phyloP scores from a whole-genome alignment of 2,329 filamentous ascomycete genomes.

The Ophiostoma australiae region DNA sequence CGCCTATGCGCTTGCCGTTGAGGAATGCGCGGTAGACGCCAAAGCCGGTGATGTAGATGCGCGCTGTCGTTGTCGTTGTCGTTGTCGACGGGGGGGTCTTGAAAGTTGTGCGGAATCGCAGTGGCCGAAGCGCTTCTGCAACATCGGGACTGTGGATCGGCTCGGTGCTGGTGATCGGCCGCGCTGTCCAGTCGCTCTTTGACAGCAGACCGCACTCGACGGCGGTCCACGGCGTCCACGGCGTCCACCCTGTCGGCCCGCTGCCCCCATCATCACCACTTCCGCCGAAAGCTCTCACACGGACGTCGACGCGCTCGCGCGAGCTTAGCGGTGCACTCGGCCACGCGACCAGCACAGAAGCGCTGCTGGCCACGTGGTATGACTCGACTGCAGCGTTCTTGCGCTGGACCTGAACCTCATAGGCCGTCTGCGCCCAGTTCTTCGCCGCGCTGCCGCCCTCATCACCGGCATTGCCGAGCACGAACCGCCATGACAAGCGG shows the following conservation, averaged over 20 bases:
- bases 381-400: not conserved
- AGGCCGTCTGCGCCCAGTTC: constrained; percentile 27
- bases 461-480: not conserved
- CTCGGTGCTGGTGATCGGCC: constrained; percentile 18
- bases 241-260: constrained; percentile 25
- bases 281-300: constrained; percentile 22
- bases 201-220: constrained; percentile 28
- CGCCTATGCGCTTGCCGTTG: constrained; percentile 39
- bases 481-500: constrained; percentile 30
- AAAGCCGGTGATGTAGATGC: constrained; percentile 36
- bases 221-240: constrained; percentile 27
- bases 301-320: constrained; percentile 24
- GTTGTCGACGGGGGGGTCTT: constrained; percentile 25
- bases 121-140: constrained; percentile 27
- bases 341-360: constrained; percentile 37
- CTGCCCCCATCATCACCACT: too few species aligned
- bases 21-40: constrained; percentile 37
- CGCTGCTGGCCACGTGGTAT: constrained; percentile 20
- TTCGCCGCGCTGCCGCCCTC: not conserved
- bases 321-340: constrained; percentile 28
- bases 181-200: constrained; percentile 23
- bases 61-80: constrained; percentile 24
- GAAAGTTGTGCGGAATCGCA: constrained; percentile 29
- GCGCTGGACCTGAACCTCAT: constrained; percentile 26
- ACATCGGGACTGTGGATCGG: constrained; percentile 8